Conservation (phyloP, 768 basidiomycete species). For the Mycena leptocephala region DNA sequence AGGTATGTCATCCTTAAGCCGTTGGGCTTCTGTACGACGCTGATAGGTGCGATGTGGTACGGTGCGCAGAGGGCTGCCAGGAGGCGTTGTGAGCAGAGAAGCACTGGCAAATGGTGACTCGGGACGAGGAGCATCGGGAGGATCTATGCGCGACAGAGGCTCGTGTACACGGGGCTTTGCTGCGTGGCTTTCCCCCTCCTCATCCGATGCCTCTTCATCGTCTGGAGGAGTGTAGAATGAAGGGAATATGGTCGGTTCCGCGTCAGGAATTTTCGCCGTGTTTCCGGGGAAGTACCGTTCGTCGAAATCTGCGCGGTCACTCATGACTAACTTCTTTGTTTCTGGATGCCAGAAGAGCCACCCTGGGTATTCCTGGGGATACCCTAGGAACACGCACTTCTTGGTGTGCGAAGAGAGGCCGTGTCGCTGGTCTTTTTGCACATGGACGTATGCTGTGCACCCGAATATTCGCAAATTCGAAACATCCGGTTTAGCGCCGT, state of each 20-base stretch:
- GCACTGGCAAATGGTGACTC: not conserved
- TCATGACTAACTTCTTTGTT: no score
- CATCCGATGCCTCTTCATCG: not conserved
- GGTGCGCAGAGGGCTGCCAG: not conserved
- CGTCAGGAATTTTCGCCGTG: not conserved
- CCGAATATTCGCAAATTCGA: conserved; percentile 54
- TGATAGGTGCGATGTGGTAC: not conserved
- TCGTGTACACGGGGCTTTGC: no score
- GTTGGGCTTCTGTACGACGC: not conserved
- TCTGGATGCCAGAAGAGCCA: conserved; percentile 56
- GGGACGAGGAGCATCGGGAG: not conserved
- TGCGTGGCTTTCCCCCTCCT: conserved; percentile 1
- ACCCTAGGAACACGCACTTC: conserved; percentile 58
- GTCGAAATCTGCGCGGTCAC: no score
- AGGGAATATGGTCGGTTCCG: not conserved
- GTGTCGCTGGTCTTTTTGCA: conserved; percentile 50
- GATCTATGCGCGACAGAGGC: not conserved
- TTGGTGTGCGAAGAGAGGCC: conserved; percentile 44
- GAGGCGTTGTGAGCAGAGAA: not conserved
- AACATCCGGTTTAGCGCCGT: conserved; percentile 42
- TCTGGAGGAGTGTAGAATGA: not conserved
- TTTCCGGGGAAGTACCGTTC: conserved; percentile 47
- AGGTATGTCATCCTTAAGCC: conserved; percentile 7
- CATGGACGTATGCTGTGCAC: no score
- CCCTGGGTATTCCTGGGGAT: conserved; percentile 49